These are phyloP conservation scores for Silene conica DNA, from an alignment of 148 eudicot genomes.

Conservation along the genomic window DNA sequence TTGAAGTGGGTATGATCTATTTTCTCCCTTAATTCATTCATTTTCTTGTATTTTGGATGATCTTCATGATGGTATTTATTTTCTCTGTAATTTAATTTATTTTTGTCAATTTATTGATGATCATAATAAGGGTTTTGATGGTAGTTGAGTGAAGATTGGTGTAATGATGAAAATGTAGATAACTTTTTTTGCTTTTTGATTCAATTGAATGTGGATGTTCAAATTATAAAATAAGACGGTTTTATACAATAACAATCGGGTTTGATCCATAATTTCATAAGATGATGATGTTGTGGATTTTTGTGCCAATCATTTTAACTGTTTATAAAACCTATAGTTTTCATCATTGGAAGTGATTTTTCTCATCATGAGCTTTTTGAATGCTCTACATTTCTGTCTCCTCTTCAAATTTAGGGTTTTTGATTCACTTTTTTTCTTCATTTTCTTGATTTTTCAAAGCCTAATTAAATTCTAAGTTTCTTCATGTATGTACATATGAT, in stretches of 20 bases:
- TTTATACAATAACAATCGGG: too few relatives aligned
- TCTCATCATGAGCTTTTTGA: constrained; percentile 27
- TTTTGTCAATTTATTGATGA: not conserved
- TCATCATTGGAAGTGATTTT: constrained; percentile 30
- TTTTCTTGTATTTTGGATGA: not conserved
- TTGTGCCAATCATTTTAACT: constrained; percentile 23
- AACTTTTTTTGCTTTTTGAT: too few relatives aligned
- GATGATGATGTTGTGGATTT: constrained; percentile 5
- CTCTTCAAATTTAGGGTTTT: not conserved
- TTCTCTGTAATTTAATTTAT: not conserved
- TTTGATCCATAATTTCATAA: not conserved
- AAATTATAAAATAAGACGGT: too few relatives aligned
- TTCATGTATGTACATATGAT: too few relatives aligned
- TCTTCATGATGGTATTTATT: not conserved
- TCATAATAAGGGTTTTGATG: constrained; percentile 13
- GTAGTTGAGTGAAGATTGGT: constrained; percentile 27
- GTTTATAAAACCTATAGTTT: constrained; percentile 26
- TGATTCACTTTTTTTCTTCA: not conserved
- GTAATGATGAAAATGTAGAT: constrained; percentile 23
- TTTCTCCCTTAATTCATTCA: not conserved
- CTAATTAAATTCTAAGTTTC: too few relatives aligned
- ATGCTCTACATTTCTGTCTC: constrained; percentile 1
- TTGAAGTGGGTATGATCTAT: constrained; percentile 22
- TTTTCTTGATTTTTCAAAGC: constrained; percentile 5
- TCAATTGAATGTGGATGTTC: not conserved